A percentile compares a stretch with the other conserved stretches of the same genome.
Evolutionary conservation across 208 protist species (phyloP).

Genomic region (Angomonas ambiguus): DNA sequence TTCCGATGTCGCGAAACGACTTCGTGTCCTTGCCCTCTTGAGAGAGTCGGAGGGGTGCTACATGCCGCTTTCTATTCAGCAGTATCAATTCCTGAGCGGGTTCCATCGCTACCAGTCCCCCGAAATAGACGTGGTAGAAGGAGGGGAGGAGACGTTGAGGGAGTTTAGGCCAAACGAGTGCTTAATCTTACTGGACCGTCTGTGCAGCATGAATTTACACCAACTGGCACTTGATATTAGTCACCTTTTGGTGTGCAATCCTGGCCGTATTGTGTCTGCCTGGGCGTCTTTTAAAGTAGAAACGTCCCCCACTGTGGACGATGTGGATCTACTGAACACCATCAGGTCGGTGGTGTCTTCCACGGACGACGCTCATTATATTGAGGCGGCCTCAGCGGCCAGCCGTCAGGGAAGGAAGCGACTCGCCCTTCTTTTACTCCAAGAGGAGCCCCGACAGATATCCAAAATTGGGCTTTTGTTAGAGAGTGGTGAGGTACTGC

Average conservation of each 20-base stretch:
- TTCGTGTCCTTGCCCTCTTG: slow-evolving; percentile 34
- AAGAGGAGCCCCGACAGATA: slow-evolving; percentile 29
- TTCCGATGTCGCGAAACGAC: slow-evolving; percentile 28
- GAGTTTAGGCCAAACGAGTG: slow-evolving; percentile 20
- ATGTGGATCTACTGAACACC: slow-evolving; percentile 15
- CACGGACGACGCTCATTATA: slow-evolving; percentile 24
- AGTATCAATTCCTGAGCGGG: slow-evolving; percentile 20
- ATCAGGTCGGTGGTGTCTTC: slow-evolving; percentile 20
- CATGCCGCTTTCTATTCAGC: slow-evolving; percentile 20
- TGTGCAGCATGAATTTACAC: slow-evolving; percentile 26
- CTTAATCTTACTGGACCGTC: slow-evolving; percentile 33
- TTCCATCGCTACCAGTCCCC: neutral
- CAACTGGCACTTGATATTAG: slow-evolving; percentile 42
- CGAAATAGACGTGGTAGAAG: neutral
- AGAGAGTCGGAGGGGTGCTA: slow-evolving; percentile 22
- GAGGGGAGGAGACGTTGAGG: slow-evolving; percentile 7
- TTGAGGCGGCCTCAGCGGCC: slow-evolving; percentile 35
- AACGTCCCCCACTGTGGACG: neutral
- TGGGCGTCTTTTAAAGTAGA: slow-evolving; percentile 20
- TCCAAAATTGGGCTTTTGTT: slow-evolving; percentile 28
- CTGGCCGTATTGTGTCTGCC: slow-evolving; percentile 19
- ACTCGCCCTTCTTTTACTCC: slow-evolving; percentile 36
- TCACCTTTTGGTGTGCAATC: slow-evolving; percentile 20
- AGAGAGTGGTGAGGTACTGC: slow-evolving; percentile 23
- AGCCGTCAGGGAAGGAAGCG: slow-evolving; percentile 14